Base-by-base conservation (phyloP, 805 yeast genomes). In the Nakazawaea pomicola region DNA sequence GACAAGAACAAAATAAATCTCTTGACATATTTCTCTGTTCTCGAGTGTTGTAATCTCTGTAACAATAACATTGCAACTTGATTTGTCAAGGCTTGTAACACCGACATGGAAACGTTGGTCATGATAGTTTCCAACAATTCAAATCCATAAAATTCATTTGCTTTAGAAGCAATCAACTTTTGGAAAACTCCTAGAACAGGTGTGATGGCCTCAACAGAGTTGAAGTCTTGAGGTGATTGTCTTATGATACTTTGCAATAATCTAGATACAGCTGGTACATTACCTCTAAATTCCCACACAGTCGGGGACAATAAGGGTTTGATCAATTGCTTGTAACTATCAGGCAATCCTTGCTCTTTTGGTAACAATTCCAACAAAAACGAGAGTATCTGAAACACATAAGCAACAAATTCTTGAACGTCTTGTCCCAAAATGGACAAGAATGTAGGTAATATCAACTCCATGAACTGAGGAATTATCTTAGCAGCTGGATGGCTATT, bases 161-260 rank as follows among this genome's bases (percentile, higher is more conserved):
- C 72, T 49, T 83, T 84, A 0, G 97, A 87, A 1, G 96, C 79
- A 38, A 93, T 78, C 49, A 93, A 68, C 58, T 90, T 88, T 64
- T 95, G 99, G 69, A 87, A 95, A n/a, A 93, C 95, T 29, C 99
- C 99, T 30, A 93, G 67, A 23, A 93, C 74, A 3, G 97, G 95
- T 27, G 84, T 75, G n/a, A 79, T 62, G 8, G 65, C 53, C 49
- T 67, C 62, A 17, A 54, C 53, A 15, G 54, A 49, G 4, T 63
- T 61, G 47, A 74, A 73, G 1, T 61, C 54, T 2, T 54, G 36
- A 2, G 74, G 66, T 37, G 71, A 72, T 34, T 73, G 77, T 33
- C 60, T 60, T 25, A 83, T 62, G 16, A 91, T 79, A 6, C 87
- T 79, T 41, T 78, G 73, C 29, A 93, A 65, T 38, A 93, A 67